These are phyloP conservation scores for Fennellomyces sp. DNA, from an alignment of 371 early-diverging fungal species.

Conservation along the genomic window DNA sequence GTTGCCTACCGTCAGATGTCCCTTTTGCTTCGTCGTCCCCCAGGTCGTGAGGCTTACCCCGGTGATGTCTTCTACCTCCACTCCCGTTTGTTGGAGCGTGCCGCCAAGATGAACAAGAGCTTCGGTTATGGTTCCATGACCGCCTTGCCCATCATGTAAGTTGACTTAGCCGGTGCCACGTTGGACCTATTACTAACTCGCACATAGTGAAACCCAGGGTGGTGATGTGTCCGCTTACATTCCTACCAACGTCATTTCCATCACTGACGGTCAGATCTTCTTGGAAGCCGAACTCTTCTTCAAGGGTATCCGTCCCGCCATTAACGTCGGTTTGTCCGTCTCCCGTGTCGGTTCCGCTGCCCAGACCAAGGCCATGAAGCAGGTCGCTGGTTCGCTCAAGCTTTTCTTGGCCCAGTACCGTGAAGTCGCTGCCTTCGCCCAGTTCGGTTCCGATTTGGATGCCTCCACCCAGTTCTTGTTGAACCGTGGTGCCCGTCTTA, in stretches of 20 bases:
- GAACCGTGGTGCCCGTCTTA: conserved; percentile 97
- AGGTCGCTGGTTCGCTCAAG: conserved; percentile 97
- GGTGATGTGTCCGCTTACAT: conserved; percentile 98
- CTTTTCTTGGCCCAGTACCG: conserved; percentile 98
- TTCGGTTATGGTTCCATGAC: conserved; percentile 93
- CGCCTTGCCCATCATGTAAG: conserved; percentile 95
- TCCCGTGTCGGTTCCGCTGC: conserved; percentile 98
- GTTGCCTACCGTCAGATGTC: conserved; percentile 98
- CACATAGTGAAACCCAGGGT: conserved; percentile 87
- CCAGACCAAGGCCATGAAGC: conserved; percentile 98
- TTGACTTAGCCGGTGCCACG: too few relatives aligned
- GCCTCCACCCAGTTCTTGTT: conserved; percentile 97
- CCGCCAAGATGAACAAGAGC: conserved; percentile 95
- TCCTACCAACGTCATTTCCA: conserved; percentile 98
- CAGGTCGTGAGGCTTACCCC: conserved; percentile 98
- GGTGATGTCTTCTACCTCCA: conserved; percentile 98
- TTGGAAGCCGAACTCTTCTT: conserved; percentile 98
- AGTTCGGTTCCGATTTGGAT: conserved; percentile 98
- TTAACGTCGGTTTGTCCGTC: conserved; percentile 98
- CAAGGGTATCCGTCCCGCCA: conserved; percentile 97
- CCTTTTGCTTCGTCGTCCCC: conserved; percentile 95
- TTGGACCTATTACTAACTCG: background rate
- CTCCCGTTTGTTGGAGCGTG: conserved; percentile 96
- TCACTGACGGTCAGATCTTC: conserved; percentile 91
- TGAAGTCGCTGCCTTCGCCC: conserved; percentile 98